These are phyloP conservation scores for Oxyria digyna DNA, from an alignment of 148 eudicot species.

Conservation along the genomic window DNA sequence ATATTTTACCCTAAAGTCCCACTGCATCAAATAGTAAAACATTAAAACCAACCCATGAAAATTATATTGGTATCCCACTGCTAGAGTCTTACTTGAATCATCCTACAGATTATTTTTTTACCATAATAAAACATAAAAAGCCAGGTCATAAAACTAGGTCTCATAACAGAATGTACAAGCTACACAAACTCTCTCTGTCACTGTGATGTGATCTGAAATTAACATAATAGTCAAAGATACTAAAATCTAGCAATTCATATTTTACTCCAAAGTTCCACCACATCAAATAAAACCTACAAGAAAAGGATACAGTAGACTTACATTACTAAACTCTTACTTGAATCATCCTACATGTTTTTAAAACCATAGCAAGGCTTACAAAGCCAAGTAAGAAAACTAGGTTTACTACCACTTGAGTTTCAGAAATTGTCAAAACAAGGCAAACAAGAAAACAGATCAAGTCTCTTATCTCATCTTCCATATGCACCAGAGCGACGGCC, in stretches of 20 bases:
- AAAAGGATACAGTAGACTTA: neutral
- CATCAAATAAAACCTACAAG: neutral
- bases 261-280: neutral
- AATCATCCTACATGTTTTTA: neutral
- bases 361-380: neutral
- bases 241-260: neutral
- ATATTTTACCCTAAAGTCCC: no score
- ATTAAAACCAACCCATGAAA: no score
- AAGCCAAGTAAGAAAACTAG: neutral
- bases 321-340: neutral
- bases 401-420: no score
- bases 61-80: no score
- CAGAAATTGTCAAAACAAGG: neutral
- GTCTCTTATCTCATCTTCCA: slow-evolving; percentile 22
- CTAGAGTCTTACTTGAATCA: no score
- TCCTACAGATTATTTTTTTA: no score
- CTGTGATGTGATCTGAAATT: no score
- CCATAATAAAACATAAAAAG: no score
- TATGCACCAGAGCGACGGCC: slow-evolving; percentile 50
- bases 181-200: no score
- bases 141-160: no score
- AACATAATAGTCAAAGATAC: neutral
- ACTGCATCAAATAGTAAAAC: no score
- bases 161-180: no score
- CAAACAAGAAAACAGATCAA: neutral